Evolutionary conservation across 352 stramenopile genomes (phyloP).

Genomic region (Pythium myriotylum): DNA sequence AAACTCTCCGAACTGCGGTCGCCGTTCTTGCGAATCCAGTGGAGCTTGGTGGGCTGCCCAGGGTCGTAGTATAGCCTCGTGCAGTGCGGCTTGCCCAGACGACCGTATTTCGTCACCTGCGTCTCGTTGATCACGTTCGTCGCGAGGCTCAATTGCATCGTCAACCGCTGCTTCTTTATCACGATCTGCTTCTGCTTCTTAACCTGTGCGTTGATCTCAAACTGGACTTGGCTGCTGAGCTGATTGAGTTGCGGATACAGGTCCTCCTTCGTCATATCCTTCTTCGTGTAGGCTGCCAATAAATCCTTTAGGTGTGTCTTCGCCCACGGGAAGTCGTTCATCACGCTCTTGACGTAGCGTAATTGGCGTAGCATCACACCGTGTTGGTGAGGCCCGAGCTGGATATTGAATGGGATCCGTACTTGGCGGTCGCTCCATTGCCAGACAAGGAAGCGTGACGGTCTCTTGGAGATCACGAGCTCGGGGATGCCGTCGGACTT

Average conservation of each 20-base stretch:
- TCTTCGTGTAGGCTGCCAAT: conserved; percentile 69
- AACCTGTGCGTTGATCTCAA: conserved; percentile 44
- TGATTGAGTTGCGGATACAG: conserved; percentile 77
- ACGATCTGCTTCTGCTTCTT: conserved; percentile 52
- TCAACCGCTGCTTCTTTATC: conserved; percentile 64
- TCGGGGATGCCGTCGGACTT: conserved; percentile 52
- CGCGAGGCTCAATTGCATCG: conserved; percentile 60
- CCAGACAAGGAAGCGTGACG: conserved; percentile 51
- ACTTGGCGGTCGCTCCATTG: conserved; percentile 66
- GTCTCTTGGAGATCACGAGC: conserved; percentile 66
- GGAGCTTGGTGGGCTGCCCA: conserved; percentile 60
- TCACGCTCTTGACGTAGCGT: conserved; percentile 82
- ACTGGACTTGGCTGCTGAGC: conserved; percentile 69
- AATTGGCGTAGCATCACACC: conserved; percentile 80
- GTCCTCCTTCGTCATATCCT: conserved; percentile 73
- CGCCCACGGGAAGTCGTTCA: conserved; percentile 84
- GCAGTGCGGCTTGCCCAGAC: conserved; percentile 67
- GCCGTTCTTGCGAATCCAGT: conserved; percentile 79
- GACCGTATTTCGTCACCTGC: conserved; percentile 68
- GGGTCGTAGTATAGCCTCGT: conserved; percentile 77
- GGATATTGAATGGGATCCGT: conserved; percentile 51
- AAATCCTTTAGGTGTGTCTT: conserved; percentile 71
- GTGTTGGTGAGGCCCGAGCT: conserved; percentile 74
- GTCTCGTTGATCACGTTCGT: conserved; percentile 70
- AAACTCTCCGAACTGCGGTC: conserved; percentile 69